These are phyloP conservation scores for Mucor racemosus DNA, from an alignment of 371 early-diverging fungal species.

Conservation along the genomic window DNA sequence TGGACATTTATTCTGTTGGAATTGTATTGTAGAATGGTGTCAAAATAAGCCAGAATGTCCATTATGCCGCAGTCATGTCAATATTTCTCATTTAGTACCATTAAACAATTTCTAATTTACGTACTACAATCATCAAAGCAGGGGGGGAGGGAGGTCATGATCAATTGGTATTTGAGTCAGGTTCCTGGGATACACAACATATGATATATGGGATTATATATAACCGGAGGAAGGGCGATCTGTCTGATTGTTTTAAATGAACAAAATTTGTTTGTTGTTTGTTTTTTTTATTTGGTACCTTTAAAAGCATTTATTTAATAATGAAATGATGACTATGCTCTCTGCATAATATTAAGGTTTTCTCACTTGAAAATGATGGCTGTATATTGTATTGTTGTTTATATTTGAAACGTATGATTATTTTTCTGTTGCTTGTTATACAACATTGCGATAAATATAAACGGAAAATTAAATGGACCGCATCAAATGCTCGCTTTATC, in stretches of 20 bases:
- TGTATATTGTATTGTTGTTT: not conserved
- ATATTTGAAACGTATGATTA: not conserved
- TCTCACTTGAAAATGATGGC: too few relatives aligned
- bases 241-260: not conserved
- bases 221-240: not conserved
- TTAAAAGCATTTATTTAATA: too few relatives aligned
- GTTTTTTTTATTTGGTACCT: too few relatives aligned
- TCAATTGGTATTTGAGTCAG: not conserved
- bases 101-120: conserved; percentile 54
- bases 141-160: not conserved
- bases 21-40: conserved; percentile 90
- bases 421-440: not conserved
- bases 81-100: conserved; percentile 67
- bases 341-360: too few relatives aligned
- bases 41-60: conserved; percentile 90
- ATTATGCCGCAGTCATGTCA: conserved; percentile 78
- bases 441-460: not conserved
- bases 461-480: conserved; percentile 3
- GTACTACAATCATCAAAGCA: not conserved
- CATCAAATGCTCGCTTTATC: not conserved
- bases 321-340: too few relatives aligned
- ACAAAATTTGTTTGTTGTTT: too few relatives aligned
- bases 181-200: not conserved
- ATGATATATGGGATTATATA: not conserved
- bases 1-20: conserved; percentile 95